A percentile compares a stretch with the other conserved stretches of the same genome.
phyloP scores from a whole-genome alignment of 2,329 filamentous ascomycete genomes.

The Rhynchosporium agropyri region DNA sequence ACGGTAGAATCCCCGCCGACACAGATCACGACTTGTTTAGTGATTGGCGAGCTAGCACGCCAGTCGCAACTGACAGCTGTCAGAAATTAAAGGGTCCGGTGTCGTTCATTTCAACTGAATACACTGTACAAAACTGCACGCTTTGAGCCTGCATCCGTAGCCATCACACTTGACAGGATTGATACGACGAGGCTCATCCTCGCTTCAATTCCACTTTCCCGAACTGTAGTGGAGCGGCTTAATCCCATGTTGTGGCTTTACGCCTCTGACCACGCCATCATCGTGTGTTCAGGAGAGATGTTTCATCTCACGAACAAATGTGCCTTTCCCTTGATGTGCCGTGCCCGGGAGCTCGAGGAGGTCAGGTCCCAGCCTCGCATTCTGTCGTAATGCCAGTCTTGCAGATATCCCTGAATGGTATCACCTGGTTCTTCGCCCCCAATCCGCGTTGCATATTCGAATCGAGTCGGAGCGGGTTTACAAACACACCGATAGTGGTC shows the following conservation, averaged over 20 bases:
- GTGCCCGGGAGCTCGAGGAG: background rate
- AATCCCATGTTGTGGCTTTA: slow-evolving; percentile 10
- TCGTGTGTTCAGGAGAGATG: slow-evolving; percentile 10
- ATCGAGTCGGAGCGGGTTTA: background rate
- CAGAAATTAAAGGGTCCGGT: background rate
- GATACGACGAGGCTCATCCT: background rate
- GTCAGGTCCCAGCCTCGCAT: slow-evolving; percentile 12
- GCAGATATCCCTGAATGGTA: slow-evolving; percentile 5
- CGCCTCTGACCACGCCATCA: slow-evolving; percentile 9
- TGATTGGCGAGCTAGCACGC: too few species aligned
- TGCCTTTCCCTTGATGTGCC: slow-evolving; percentile 8
- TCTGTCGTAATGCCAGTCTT: slow-evolving; percentile 5
- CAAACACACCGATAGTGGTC: slow-evolving; percentile 1
- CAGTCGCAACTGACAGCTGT: background rate
- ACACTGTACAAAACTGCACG: background rate
- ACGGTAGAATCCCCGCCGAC: too few species aligned
- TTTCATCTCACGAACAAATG: slow-evolving; percentile 14
- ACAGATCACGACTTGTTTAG: too few species aligned
- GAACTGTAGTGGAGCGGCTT: background rate
- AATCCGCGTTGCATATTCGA: slow-evolving; percentile 9
- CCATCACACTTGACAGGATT: background rate
- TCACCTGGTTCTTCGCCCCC: slow-evolving; percentile 14
- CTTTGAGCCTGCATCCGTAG: background rate
- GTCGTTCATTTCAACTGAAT: slow-evolving; percentile 3
- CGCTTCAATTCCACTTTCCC: background rate